A percentile compares a stretch with the other conserved stretches of the same genome.
Evolutionary conservation across 2,329 filamentous ascomycete species (phyloP).

Genomic region (Beauveria sp.): DNA sequence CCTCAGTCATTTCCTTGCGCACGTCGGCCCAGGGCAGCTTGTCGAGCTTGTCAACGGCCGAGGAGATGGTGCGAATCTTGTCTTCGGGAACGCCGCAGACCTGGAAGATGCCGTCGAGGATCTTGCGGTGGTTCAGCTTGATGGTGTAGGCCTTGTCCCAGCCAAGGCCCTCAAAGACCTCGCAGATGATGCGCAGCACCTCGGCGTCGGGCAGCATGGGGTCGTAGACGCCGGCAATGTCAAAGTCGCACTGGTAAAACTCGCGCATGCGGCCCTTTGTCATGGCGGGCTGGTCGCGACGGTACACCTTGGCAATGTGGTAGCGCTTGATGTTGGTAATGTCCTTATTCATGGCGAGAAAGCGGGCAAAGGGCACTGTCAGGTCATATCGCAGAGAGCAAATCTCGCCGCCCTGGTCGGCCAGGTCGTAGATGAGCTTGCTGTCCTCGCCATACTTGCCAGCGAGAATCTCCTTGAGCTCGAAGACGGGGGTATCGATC

Average conservation of each 20-base stretch:
- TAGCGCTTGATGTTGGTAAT: slow-evolving; percentile 85
- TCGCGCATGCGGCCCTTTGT: slow-evolving; percentile 90
- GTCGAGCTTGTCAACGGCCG: slow-evolving; percentile 92
- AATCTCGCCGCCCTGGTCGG: slow-evolving; percentile 76
- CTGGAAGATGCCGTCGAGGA: slow-evolving; percentile 78
- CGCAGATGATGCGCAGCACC: slow-evolving; percentile 73
- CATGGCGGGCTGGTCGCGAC: slow-evolving; percentile 50
- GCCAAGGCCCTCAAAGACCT: slow-evolving; percentile 75
- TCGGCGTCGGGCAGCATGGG: slow-evolving; percentile 90
- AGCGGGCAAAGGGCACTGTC: slow-evolving; percentile 85
- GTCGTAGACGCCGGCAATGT: slow-evolving; percentile 83
- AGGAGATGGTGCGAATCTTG: slow-evolving; percentile 83
- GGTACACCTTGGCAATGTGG: slow-evolving; percentile 82
- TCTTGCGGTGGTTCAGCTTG: slow-evolving; percentile 71
- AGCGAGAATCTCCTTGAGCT: slow-evolving; percentile 76
- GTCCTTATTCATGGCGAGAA: slow-evolving; percentile 82
- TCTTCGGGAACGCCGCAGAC: slow-evolving; percentile 77
- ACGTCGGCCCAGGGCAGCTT: slow-evolving; percentile 89
- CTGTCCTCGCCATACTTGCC: slow-evolving; percentile 91
- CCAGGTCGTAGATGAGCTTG: slow-evolving; percentile 83
- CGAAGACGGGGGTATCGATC: slow-evolving; percentile 78
- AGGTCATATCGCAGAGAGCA: slow-evolving; percentile 75
- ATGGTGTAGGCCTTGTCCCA: slow-evolving; percentile 73
- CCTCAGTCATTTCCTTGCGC: slow-evolving; percentile 84
- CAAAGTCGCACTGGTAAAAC: slow-evolving; percentile 96